Evolutionary conservation across 2,329 filamentous ascomycete genomes (phyloP), one percentile per base, ranked within the genome.

Genomic region (Ceratocystis papillata): DNA sequence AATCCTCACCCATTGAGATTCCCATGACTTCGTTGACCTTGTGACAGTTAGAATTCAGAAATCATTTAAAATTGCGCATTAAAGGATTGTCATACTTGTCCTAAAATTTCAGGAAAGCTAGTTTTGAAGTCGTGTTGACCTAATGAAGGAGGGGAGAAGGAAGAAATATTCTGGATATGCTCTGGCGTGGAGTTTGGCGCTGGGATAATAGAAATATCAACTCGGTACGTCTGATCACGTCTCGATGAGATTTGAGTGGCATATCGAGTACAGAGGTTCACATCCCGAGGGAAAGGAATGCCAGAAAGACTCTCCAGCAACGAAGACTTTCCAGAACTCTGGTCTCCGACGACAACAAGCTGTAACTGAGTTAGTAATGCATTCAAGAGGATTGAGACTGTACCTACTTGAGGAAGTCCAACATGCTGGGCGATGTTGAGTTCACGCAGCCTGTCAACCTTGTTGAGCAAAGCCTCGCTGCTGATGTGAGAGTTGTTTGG

Each of bases 331-430:
- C 70, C 71, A 2, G 70, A 67, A 5, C 69, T 71, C 55, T 71
- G 70, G 55, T 71, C 69, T 22, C 71, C 70, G 37, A 70, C 70
- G 10, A 72, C 70, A 7, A 71, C 69, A 37, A 72, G 65, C 67
- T 71, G 66, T 1, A 68, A 69, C 4, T 22, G n/a, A 30, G 37
- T 55, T n/a, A 48, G 45, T 15, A 5, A 30, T 6, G 45, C 7
- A 17, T 6, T 33, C 33, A 6, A 30, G 5, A 28, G n/a, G 15
- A 20, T 1, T 3, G 20, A 1, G 22, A 37, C 12, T 6, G 15
- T n/a, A 69, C 66, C 12, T 69, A 93, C 89, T 77, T 90, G 86
- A 0, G 72, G 73, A 0, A 75, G 71, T 48, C 73, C 65, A 8
- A 79, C 71, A 37, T 73, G 70, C 0, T 74, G 69, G 4, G 75